Evolutionary conservation across 441 rosid species (phyloP), one percentile per base, ranked within the genome.

Genomic region (Erodium trifolium): DNA sequence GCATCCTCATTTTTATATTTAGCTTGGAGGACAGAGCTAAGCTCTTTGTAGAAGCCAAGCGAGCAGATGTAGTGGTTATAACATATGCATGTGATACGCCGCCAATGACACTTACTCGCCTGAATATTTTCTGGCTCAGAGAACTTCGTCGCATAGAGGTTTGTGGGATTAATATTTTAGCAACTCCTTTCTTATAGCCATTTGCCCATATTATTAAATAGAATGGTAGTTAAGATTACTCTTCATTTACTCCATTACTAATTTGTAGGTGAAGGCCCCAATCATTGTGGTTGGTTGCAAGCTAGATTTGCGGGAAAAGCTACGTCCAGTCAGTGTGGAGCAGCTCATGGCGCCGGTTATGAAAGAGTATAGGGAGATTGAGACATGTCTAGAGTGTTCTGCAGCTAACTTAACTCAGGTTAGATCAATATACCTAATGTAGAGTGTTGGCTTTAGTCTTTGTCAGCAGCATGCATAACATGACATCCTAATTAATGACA

Each of bases 361-460:
- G 94, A 87, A 88, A 70, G 79, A 81, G 74, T 88, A 83, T 76
- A 77, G 88, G 83, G 91, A 88, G 84, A 88, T 86, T 4, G 91
- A 88, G 78, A 88, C 94, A 39, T 86, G 90, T 73, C 80, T 88
- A 37, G 94, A 88, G 74, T 88, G 94, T 77, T 88, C 94, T 51
- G 89, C 91, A 0, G 72, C 81, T 68, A 85, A 79, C 12, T 81
- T 76, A 68, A 81, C 84, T 71, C 94, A 88, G 91, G 94, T 85
- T 59, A 49, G 16, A 23, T 29, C 39, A 31, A 59, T 41, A 49
- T 41, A 27, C 47, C 10, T 37, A 6, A n/a, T 69, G 43, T 10
- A 60, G 31, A 59, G 12, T 10, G 3, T 59, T 59, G 63, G 63
- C 2, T 18, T 57, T 57, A 57, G 6, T 5, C 63, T 5, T 7